Conservation (phyloP, 805 yeast species). For the Helenozyma baotianmanensis region DNA sequence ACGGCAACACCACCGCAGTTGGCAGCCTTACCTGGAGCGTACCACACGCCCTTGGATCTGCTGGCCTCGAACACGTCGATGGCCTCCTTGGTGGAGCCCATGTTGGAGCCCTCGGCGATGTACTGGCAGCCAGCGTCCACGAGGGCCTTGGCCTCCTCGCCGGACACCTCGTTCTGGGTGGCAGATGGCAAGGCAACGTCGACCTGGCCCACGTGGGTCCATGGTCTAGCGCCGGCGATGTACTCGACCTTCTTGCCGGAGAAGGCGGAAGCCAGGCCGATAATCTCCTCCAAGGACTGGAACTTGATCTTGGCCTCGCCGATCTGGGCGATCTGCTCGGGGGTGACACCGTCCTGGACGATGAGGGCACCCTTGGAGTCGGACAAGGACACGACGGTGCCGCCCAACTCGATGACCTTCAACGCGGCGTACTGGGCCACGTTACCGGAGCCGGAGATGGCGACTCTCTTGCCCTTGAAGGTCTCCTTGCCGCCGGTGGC, state of each 20-base stretch:
- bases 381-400: conserved; percentile 86
- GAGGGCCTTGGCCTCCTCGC: conserved; percentile 93
- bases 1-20: conserved; percentile 99
- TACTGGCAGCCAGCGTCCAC: conserved; percentile 87
- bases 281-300: conserved; percentile 67
- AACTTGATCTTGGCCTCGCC: conserved; percentile 76
- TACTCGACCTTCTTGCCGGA: conserved; percentile 62
- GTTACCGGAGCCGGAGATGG: conserved; percentile 97
- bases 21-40: conserved; percentile 99
- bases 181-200: conserved; percentile 98
- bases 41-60: conserved; percentile 76
- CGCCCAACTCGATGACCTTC: conserved; percentile 95
- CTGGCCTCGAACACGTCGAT: conserved; percentile 88
- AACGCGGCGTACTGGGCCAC: conserved; percentile 99
- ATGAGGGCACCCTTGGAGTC: conserved; percentile 92
- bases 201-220: conserved; percentile 86
- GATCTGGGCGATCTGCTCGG: conserved; percentile 72
- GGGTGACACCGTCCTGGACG: conserved; percentile 74
- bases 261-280: conserved; percentile 52
- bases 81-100: conserved; percentile 99
- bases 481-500: conserved; percentile 87
- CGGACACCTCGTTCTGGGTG: conserved; percentile 96
- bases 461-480: conserved; percentile 89
- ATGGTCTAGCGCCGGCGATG: conserved; percentile 92
- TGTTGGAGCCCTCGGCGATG: conserved; percentile 98